phyloP scores from a whole-genome alignment of 345 rosid genomes.

The Toxicodendron radicans region DNA sequence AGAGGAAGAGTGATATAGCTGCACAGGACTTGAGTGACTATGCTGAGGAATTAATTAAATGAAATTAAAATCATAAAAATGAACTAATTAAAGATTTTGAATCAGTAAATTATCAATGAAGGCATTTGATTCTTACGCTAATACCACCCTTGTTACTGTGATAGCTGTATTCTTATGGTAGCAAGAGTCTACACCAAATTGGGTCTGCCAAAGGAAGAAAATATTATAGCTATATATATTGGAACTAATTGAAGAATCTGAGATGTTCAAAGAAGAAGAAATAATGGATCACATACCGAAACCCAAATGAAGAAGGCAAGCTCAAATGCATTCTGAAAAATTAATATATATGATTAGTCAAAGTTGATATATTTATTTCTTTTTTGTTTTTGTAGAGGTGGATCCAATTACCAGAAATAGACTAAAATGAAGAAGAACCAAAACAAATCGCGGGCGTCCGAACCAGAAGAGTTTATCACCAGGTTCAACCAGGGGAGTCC shows the following conservation, averaged over 20 bases:
- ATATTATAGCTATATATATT: no score
- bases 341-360: background rate
- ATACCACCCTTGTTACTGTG: background rate
- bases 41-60: background rate
- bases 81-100: background rate
- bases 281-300: constrained; percentile 26
- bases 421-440: constrained; percentile 48
- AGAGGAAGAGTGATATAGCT: background rate
- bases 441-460: constrained; percentile 38
- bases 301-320: constrained; percentile 49
- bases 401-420: constrained; percentile 41
- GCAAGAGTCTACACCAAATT: background rate
- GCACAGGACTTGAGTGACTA: background rate
- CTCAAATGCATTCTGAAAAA: constrained; percentile 50
- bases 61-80: background rate
- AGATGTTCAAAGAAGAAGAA: background rate
- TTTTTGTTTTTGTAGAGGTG: background rate
- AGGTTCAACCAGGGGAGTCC: constrained; percentile 52
- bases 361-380: background rate
- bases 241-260: no score
- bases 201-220: background rate
- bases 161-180: background rate
- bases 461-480: constrained; percentile 63
- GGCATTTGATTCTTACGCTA: background rate
- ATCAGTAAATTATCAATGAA: no score